These are phyloP conservation scores for Gautieria morchelliformis DNA, from an alignment of 768 basidiomycete species.

Conservation along the genomic window DNA sequence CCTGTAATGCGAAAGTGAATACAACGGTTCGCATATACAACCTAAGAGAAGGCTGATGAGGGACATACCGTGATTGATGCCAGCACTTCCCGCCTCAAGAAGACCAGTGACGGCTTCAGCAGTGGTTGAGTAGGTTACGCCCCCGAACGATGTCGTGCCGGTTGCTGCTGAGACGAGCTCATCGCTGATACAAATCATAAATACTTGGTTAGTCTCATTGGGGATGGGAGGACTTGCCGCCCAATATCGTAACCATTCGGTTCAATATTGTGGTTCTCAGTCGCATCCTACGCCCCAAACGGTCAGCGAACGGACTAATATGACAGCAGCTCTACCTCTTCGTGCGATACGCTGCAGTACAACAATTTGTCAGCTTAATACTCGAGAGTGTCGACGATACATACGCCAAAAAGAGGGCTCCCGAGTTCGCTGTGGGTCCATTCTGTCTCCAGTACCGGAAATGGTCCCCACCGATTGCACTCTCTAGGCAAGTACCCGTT, in stretches of 20 bases:
- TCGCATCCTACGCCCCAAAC: conserved; percentile 15
- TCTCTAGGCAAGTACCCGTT: conserved; percentile 15
- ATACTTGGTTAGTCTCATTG: neutral
- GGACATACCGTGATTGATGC: conserved; percentile 41
- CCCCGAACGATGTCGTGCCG: conserved; percentile 30
- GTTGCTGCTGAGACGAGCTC: conserved; percentile 30
- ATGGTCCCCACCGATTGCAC: conserved; percentile 11
- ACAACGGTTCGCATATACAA: neutral
- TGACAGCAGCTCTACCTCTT: neutral
- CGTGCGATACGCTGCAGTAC: conserved; percentile 1
- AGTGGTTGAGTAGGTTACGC: conserved; percentile 38
- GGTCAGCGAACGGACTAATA: neutral
- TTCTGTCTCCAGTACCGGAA: conserved; percentile 19
- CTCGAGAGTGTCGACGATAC: conserved; percentile 7
- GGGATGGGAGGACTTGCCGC: conserved; percentile 13
- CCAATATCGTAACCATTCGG: conserved; percentile 24
- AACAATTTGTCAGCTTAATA: neutral
- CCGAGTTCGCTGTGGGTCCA: conserved; percentile 20
- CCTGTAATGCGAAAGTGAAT: conserved; percentile 23
- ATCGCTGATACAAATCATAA: conserved; percentile 21
- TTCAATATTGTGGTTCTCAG: conserved; percentile 17
- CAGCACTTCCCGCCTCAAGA: conserved; percentile 38
- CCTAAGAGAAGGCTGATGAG: neutral
- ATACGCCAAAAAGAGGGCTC: conserved; percentile 27
- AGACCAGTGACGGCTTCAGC: conserved; percentile 42